Conservation (phyloP, 2,329 filamentous ascomycete genomes). For the Colletotrichum sp. region DNA sequence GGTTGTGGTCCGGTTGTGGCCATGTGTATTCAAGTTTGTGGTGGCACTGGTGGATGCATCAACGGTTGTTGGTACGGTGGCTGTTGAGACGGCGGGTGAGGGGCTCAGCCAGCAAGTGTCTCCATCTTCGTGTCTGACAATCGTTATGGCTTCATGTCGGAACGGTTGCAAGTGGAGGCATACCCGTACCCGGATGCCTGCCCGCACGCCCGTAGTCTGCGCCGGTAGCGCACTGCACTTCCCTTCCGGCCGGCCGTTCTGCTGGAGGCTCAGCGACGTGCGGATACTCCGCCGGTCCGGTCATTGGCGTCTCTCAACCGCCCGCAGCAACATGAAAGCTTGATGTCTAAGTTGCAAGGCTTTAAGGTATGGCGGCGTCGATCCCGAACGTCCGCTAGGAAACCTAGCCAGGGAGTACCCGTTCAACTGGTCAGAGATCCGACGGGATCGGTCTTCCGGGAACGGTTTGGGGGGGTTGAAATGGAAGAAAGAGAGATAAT, state of each 20-base stretch:
- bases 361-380: neutral
- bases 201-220: neutral
- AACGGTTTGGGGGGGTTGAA: neutral
- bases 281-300: neutral
- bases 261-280: neutral
- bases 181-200: neutral
- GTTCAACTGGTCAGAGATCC: neutral
- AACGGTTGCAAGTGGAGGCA: neutral
- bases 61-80: neutral
- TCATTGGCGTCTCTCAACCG: neutral
- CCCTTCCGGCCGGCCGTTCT: neutral
- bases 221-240: neutral
- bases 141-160: neutral
- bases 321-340: neutral
- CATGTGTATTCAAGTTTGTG: neutral
- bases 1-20: neutral
- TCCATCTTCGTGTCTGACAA: neutral
- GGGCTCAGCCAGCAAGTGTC: neutral
- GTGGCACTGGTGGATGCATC: neutral
- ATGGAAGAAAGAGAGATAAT: neutral
- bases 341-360: neutral
- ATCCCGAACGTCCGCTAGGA: neutral
- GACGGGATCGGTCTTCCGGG: neutral
- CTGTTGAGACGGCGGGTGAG: neutral
- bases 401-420: neutral